Base-by-base conservation (phyloP, 2,329 filamentous ascomycete species). In the Akanthomyces uredinophilus region DNA sequence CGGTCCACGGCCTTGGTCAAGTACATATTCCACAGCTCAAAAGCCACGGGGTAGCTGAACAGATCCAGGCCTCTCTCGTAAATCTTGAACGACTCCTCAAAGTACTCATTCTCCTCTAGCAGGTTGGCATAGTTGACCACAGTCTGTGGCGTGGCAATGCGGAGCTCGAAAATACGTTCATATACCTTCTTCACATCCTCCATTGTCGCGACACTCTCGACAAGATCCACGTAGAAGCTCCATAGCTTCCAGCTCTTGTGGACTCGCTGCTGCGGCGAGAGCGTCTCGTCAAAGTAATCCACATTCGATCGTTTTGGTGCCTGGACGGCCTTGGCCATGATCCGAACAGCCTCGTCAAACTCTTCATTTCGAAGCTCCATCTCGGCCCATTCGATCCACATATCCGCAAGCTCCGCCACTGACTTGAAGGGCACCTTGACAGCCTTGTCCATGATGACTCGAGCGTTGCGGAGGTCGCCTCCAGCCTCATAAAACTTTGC, bases 181-280 rank as follows among this genome's bases (percentile, higher is more conserved):
- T 99, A 99, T 1, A 98, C 88, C 73, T 92, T 94, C 73, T 87
- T 91, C 0, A 94, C 97, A 75, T 98, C 94, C 24, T 96, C 92
- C 18, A 99, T 77, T 0, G 90, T 91, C 64, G 90, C 89, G 37
- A 97, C 93, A 73, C 92, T 96, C 74, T 99, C 95, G 3, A 99
- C 93, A 1, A 99, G 84, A 73, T 99, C 95, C 46, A 99, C 93
- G 70, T 99, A 99, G 79, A 99, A 99, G 76, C 92, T 96, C 95
- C 95, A 99, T 13, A 99, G 78, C 74, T 98, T 99, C 95, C 95
- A 99, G 72, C 92, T 96, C 81, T 99, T 99, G 79, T 99, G 95
- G 3, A 99, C 91, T 65, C 96, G 86, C 78, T 98, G 95, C 73
- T 99, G 95, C 4, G 95, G 94, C 1, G 92, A 92, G 7, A 99